A percentile compares a stretch with the other conserved stretches of the same genome.
phyloP scores from a whole-genome alignment of 352 stramenopile species.

The Phytophthora fragariae region DNA sequence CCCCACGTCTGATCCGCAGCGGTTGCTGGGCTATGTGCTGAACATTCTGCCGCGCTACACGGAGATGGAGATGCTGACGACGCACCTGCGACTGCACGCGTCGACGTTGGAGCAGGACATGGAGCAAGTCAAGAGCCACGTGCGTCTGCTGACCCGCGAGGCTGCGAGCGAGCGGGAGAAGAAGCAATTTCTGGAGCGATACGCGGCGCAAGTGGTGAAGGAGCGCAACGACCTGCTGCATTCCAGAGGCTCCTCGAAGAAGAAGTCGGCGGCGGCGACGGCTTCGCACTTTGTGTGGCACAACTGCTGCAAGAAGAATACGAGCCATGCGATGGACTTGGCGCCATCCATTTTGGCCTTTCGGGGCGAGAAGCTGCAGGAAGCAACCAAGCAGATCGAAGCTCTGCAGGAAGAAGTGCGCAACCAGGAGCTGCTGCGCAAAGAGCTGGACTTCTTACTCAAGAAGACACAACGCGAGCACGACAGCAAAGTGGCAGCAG shows the following conservation, averaged over 20 bases:
- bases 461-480: conserved; percentile 80
- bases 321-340: conserved; percentile 67
- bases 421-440: conserved; percentile 68
- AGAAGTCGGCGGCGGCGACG: conserved; percentile 29
- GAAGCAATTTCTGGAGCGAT: conserved; percentile 82
- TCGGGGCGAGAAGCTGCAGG: conserved; percentile 77
- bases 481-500: conserved; percentile 65
- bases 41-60: conserved; percentile 79
- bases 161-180: conserved; percentile 68
- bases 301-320: conserved; percentile 84
- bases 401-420: conserved; percentile 63
- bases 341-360: conserved; percentile 78
- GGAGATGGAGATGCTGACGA: conserved; percentile 86
- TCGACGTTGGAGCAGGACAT: conserved; percentile 81
- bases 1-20: conserved; percentile 76
- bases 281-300: conserved; percentile 79
- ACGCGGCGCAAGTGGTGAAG: conserved; percentile 86
- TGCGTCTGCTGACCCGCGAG: conserved; percentile 63
- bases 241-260: conserved; percentile 51
- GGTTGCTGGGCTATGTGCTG: conserved; percentile 79
- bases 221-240: conserved; percentile 87
- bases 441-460: conserved; percentile 72
- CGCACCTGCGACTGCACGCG: conserved; percentile 76
- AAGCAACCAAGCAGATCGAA: conserved; percentile 56
- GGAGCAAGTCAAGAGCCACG: conserved; percentile 72